These are phyloP conservation scores for Gliomastix tumulicola DNA, from an alignment of 2,329 filamentous ascomycete genomes.

Conservation along the genomic window DNA sequence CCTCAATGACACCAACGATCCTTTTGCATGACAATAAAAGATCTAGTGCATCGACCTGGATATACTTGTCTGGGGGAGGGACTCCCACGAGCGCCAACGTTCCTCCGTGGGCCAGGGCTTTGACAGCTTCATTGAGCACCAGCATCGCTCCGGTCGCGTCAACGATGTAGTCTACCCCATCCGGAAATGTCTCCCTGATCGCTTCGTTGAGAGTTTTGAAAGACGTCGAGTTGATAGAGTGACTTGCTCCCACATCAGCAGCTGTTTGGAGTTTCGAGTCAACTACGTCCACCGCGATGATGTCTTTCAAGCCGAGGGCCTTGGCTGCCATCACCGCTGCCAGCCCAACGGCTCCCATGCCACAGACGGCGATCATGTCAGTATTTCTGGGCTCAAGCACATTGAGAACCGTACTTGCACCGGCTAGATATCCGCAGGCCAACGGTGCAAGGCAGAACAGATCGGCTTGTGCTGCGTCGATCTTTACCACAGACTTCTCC, in stretches of 20 bases:
- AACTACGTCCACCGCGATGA: constrained; percentile 22
- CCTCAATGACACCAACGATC: constrained; percentile 16
- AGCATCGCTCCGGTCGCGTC: constrained; percentile 15
- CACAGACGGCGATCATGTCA: constrained; percentile 20
- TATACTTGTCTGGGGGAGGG: constrained; percentile 6
- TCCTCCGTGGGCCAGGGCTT: constrained; percentile 15
- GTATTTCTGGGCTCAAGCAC: constrained; percentile 12
- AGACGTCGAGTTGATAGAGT: constrained; percentile 14
- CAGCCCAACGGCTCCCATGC: constrained; percentile 25
- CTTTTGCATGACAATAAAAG: constrained; percentile 14
- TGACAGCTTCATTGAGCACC: constrained; percentile 10
- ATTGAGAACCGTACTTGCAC: constrained; percentile 24
- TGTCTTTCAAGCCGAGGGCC: constrained; percentile 12
- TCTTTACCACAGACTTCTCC: constrained; percentile 19
- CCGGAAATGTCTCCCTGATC: constrained; percentile 11
- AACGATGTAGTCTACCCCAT: constrained; percentile 16
- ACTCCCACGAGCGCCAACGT: constrained; percentile 17
- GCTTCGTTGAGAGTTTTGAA: constrained; percentile 12
- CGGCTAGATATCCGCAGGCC: constrained; percentile 28
- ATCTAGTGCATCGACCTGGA: constrained; percentile 13
- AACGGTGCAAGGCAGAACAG: constrained; percentile 15
- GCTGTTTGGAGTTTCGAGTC: constrained; percentile 17
- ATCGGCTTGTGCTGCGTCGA: constrained; percentile 9
- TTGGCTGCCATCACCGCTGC: constrained; percentile 24
- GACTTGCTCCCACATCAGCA: constrained; percentile 21